Percentiles rank a stretch among this genome's conserved stretches.
phyloP scores from a whole-genome alignment of 176 grass and related monocot genomes.

The Lolium perenne region DNA sequence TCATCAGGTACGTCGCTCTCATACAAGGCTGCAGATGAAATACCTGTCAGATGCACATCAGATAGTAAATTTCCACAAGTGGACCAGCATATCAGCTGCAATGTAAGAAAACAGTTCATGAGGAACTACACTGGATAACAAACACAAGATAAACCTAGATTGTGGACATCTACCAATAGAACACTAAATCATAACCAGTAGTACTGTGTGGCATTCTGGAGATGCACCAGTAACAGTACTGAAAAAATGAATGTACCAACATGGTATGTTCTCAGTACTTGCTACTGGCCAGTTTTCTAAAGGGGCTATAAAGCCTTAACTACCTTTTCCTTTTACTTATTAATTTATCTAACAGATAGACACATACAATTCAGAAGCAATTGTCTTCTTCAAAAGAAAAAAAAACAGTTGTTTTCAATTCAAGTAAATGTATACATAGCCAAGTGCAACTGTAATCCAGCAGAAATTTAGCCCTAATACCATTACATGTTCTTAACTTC shows the following conservation, averaged over 20 bases:
- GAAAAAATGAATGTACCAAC: constrained; percentile 3
- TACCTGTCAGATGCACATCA: constrained; percentile 36
- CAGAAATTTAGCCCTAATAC: constrained; percentile 28
- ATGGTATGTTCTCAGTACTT: not conserved
- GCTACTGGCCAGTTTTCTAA: not conserved
- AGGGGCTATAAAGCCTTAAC: not conserved
- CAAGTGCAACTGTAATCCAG: constrained; percentile 17
- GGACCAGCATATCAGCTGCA: not conserved
- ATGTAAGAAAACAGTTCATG: constrained; percentile 3
- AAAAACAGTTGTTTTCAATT: not conserved
- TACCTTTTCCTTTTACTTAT: not conserved
- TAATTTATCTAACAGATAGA: constrained; percentile 23
- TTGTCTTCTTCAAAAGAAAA: not conserved
- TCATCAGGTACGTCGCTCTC: constrained; percentile 42
- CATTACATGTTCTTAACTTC: constrained; percentile 49
- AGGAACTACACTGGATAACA: constrained; percentile 1
- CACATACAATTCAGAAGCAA: not conserved
- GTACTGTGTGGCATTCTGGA: constrained; percentile 23
- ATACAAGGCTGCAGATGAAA: constrained; percentile 49
- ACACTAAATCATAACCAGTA: not conserved
- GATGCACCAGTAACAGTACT: constrained; percentile 2
- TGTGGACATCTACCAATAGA: constrained; percentile 24
- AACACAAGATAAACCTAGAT: constrained; percentile 4
- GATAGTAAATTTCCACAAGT: constrained; percentile 24
- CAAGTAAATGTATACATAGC: constrained; percentile 22